phyloP scores from a whole-genome alignment of 495 filamentous ascomycete genomes.

The Trichoderma orchidacearum region DNA sequence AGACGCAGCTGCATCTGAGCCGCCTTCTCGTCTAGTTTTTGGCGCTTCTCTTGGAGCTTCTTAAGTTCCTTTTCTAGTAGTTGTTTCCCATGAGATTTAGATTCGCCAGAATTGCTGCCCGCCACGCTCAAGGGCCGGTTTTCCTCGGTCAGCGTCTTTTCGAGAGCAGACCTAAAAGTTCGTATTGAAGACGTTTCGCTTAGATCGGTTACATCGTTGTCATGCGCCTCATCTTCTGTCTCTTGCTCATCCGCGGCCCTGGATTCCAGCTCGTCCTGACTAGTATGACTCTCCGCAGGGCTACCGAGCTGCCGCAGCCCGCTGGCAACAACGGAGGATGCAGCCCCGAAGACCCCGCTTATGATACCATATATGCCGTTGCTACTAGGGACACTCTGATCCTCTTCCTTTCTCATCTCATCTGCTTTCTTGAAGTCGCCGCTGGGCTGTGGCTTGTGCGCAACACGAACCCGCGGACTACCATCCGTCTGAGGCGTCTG shows the following conservation, averaged over 20 bases:
- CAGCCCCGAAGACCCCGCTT: conserved; percentile 25
- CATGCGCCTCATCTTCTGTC: background rate
- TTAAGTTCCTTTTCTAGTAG: conserved; percentile 59
- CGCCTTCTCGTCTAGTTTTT: conserved; percentile 57
- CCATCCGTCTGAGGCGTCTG: background rate
- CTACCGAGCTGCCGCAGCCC: conserved; percentile 15
- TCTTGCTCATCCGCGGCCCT: conserved; percentile 18
- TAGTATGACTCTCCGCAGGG: background rate
- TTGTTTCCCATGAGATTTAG: conserved; percentile 13
- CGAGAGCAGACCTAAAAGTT: conserved; percentile 32
- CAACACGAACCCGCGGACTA: background rate
- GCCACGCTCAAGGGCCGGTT: background rate
- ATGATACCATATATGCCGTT: conserved; percentile 36
- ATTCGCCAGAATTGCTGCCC: background rate
- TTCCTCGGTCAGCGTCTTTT: conserved; percentile 2
- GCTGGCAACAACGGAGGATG: conserved; percentile 26
- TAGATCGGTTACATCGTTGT: conserved; percentile 1
- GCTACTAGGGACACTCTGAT: conserved; percentile 24
- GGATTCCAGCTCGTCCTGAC: background rate
- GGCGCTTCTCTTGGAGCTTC: conserved; percentile 59
- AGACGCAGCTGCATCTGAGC: conserved; percentile 33
- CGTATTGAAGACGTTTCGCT: conserved; percentile 22
- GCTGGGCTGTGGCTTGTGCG: background rate
- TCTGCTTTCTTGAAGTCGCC: conserved; percentile 5
- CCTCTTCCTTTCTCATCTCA: conserved; percentile 6